Evolutionary conservation across 768 basidiomycete species (phyloP).

Genomic region (Hygrophoropsis aurantiaca): DNA sequence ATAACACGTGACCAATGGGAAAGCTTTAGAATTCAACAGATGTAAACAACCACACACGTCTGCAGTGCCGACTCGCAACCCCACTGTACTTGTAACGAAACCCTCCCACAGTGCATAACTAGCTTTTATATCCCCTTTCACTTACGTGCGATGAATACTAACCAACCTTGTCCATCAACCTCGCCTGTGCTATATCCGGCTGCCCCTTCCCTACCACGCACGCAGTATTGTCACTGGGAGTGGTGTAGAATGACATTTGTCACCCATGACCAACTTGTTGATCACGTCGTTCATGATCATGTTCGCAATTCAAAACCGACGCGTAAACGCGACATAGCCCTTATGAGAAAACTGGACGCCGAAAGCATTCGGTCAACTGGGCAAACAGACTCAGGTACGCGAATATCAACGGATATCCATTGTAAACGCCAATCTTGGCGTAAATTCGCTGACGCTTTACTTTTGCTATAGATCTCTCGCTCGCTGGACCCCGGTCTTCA

Average conservation of each 20-base stretch:
- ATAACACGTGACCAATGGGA: too few species aligned
- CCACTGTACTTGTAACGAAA: too few species aligned
- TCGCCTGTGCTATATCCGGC: neutral
- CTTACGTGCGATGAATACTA: too few species aligned
- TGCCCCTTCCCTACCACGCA: neutral
- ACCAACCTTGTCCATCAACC: slow-evolving; percentile 5
- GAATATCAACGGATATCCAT: neutral
- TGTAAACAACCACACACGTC: slow-evolving; percentile 21
- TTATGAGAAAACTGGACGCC: slow-evolving; percentile 35
- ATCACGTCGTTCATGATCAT: slow-evolving; percentile 51
- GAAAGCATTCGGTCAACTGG: slow-evolving; percentile 29
- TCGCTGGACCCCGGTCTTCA: too few species aligned
- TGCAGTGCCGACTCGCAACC: too few species aligned
- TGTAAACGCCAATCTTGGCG: slow-evolving; percentile 28
- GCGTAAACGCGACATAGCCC: slow-evolving; percentile 41
- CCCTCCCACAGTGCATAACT: too few species aligned
- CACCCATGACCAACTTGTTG: slow-evolving; percentile 35
- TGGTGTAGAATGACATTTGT: slow-evolving; percentile 49
- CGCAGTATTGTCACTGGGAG: slow-evolving; percentile 49
- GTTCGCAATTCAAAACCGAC: slow-evolving; percentile 44
- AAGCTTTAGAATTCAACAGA: slow-evolving; percentile 11
- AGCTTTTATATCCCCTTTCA: too few species aligned
- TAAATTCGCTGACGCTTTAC: too few species aligned
- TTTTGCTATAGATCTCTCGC: too few species aligned
- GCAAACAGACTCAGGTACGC: neutral